Base-by-base conservation (phyloP, 768 basidiomycete genomes). In the Amylocystis lapponica region DNA sequence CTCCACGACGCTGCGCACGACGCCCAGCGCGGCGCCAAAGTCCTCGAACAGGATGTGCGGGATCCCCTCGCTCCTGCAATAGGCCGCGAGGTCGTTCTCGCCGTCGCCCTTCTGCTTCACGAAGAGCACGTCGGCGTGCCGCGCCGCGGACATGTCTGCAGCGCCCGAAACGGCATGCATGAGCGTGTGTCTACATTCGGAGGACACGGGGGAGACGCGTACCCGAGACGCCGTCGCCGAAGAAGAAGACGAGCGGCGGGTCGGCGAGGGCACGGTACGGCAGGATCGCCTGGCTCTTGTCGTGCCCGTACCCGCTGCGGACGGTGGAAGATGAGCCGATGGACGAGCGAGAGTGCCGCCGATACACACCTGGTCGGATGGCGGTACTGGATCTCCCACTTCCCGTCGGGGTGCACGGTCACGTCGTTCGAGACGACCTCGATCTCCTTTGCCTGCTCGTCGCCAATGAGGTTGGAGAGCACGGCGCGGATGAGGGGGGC, bases 141-240 rank as follows among this genome's bases (percentile, higher is more conserved):
- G 73, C 0, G 96, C 96, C 3, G 96, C 95, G 8, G 89, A 93
- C 64, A 96, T 77, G 61, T 96, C 93, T 89, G 60, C 36, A 46
- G 41, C n/a, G n/a, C n/a, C n/a, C n/a, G n/a, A n/a, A n/a, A n/a
- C 3, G 9, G 19, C 25, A 9, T 22, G 5, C 40, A 5, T 26
- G 37, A 30, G 26, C 19, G 46, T 27, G 17, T 21, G 37, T 27
- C 9, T 26, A 16, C 21, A 38, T 30, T 41, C 14, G 21, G 38
- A 8, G 5, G 14, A 36, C 3, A 17, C 5, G 17, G 23, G 16
- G 2, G 6, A 7, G 10, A 13, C 22, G 66, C 76, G 31, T 46
- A 88, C 91, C 92, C 43, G 90, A 93, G 38, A 96, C 96, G 26
- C 96, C 96, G 60, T 99, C 96, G 0, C 96, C 96, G 50, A 96